phyloP scores from a whole-genome alignment of 1,284 basidiomycete species.

The Sphaerobolus stellatus region DNA sequence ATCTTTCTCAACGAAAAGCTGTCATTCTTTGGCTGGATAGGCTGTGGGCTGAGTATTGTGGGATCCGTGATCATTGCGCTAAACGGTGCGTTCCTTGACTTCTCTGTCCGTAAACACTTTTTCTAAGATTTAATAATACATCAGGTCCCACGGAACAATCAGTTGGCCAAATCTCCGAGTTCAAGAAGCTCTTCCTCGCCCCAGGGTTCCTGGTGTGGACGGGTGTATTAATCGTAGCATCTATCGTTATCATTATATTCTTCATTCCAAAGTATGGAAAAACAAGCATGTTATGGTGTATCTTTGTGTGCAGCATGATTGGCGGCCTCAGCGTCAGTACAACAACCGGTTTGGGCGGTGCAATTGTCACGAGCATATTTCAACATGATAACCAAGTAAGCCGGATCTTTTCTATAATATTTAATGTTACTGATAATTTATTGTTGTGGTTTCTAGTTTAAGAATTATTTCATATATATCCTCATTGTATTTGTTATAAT shows the following conservation, averaged over 20 bases:
- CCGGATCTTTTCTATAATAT: constrained; percentile 10
- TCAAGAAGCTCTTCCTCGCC: constrained; percentile 82
- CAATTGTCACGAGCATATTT: constrained; percentile 83
- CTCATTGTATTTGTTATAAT: constrained; percentile 81
- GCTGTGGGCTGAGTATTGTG: constrained; percentile 87
- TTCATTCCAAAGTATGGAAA: constrained; percentile 84
- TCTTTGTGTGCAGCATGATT: constrained; percentile 92
- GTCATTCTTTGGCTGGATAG: constrained; percentile 90
- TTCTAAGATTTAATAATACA: neutral
- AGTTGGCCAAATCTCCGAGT: constrained; percentile 77
- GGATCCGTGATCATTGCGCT: constrained; percentile 86
- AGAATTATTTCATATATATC: constrained; percentile 80
- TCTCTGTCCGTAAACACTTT: neutral
- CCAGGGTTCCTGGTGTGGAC: constrained; percentile 86
- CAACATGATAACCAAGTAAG: constrained; percentile 78
- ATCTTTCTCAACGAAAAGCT: constrained; percentile 92
- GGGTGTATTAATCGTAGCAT: constrained; percentile 57
- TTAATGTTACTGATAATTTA: neutral
- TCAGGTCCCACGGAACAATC: constrained; percentile 80
- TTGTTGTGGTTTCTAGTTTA: constrained; percentile 27
- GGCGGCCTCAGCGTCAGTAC: constrained; percentile 96
- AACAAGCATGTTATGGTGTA: constrained; percentile 95
- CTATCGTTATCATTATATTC: constrained; percentile 73
- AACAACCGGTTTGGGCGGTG: constrained; percentile 89
- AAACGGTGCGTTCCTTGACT: constrained; percentile 48